phyloP scores from a whole-genome alignment of 805 yeast species.

The Metschnikowia lochheadii region DNA sequence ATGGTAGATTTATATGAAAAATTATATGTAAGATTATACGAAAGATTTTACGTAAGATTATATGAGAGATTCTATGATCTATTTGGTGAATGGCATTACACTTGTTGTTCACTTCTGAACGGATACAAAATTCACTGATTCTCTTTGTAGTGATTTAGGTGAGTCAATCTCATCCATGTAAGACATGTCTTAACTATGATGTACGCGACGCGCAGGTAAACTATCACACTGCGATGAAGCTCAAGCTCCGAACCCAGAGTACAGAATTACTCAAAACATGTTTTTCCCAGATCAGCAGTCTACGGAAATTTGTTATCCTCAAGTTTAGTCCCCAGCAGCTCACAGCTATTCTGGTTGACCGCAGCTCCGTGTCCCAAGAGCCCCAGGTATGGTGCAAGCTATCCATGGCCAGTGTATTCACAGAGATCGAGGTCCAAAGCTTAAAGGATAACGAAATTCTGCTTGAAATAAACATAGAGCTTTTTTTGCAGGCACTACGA shows the following conservation, averaged over 20 bases:
- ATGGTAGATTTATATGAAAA: no score
- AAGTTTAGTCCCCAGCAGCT: conserved; percentile 50
- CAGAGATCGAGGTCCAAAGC: conserved; percentile 48
- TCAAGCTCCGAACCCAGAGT: conserved; percentile 23
- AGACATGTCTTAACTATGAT: background rate
- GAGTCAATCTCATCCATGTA: no score
- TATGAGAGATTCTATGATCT: no score
- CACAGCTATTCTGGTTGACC: conserved; percentile 44
- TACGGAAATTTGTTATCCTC: conserved; percentile 54
- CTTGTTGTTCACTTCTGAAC: no score
- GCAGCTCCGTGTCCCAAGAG: conserved; percentile 42
- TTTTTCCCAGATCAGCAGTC: conserved; percentile 44
- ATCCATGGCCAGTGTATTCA: conserved; percentile 42
- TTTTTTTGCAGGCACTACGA: conserved; percentile 52
- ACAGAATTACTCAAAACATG: conserved; percentile 35
- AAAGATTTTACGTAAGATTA: no score
- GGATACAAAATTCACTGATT: no score
- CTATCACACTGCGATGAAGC: conserved; percentile 19
- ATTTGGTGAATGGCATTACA: no score
- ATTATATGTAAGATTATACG: no score
- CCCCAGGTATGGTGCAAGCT: conserved; percentile 70
- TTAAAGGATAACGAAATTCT: conserved; percentile 50
- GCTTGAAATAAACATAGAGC: conserved; percentile 61
- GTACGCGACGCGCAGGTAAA: conserved; percentile 3
- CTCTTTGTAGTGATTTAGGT: no score